Percentiles rank a stretch among this genome's conserved stretches.
These are phyloP conservation scores for Cyberlindnera bimundalis DNA, from an alignment of 805 yeast genomes.

Conservation along the genomic window DNA sequence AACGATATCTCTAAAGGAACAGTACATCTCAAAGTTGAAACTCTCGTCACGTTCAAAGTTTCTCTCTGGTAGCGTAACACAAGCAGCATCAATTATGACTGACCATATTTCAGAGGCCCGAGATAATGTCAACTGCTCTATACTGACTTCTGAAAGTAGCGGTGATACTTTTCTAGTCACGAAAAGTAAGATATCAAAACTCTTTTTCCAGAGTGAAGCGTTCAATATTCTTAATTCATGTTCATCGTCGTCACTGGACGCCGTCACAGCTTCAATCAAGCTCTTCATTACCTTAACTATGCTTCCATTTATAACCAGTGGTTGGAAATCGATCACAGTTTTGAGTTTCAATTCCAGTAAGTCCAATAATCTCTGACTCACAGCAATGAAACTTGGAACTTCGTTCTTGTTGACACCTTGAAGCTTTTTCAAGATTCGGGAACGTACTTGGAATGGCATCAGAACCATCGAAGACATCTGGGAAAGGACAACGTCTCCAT, in stretches of 20 bases:
- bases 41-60: slow-evolving; percentile 37
- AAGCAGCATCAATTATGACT: slow-evolving; percentile 38
- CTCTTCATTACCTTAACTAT: slow-evolving; percentile 44
- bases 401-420: slow-evolving; percentile 36
- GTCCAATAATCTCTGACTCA: slow-evolving; percentile 46
- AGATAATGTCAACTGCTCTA: slow-evolving; percentile 5
- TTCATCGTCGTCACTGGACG: slow-evolving; percentile 36
- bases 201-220: slow-evolving; percentile 51
- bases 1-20: slow-evolving; percentile 37
- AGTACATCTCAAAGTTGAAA: slow-evolving; percentile 45
- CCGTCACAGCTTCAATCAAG: slow-evolving; percentile 48
- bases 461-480: slow-evolving; percentile 52
- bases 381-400: slow-evolving; percentile 62
- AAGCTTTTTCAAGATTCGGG: slow-evolving; percentile 53
- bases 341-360: slow-evolving; percentile 39
- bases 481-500: slow-evolving; percentile 46
- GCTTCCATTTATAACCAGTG: slow-evolving; percentile 42
- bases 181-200: slow-evolving; percentile 39
- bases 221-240: slow-evolving; percentile 11
- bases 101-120: slow-evolving; percentile 33
- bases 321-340: slow-evolving; percentile 28
- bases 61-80: slow-evolving; percentile 35
- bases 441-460: slow-evolving; percentile 60
- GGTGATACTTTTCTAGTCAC: slow-evolving; percentile 31
- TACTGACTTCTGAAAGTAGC: slow-evolving; percentile 11